Base-by-base conservation (phyloP, 495 filamentous ascomycete genomes). In the Poronia punctata region DNA sequence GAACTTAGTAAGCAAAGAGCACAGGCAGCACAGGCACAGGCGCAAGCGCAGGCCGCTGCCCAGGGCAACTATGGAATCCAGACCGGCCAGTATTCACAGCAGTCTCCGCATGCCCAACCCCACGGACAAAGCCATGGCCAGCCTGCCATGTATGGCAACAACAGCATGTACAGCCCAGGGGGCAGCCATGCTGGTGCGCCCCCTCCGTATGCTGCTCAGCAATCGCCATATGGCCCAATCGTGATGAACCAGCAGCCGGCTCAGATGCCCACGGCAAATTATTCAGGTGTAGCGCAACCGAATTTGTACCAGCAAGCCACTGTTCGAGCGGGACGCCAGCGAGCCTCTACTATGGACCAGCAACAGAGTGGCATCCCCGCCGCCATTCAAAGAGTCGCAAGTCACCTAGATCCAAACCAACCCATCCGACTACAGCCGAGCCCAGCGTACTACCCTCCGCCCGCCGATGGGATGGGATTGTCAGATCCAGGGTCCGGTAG, bases 381-480 rank as follows among this genome's bases (percentile, higher is more conserved):
- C 7, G 80, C 88, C 1, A 88, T 99, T 38, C 93, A 99, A 57
- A 71, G 93, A 42, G 92, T 97, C n/a, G 89, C 89, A 8, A 94
- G 87, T 56, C 92, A 96, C 60, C 79, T 99, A 35, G 90, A 99
- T 56, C 93, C 93, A 4, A 96, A 78, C 43, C 86, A 88, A 23
- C 93, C 93, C 0, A 97, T 99, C 54, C 74, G 93, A 30, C 61
- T 95, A 26, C 93, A 99, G 56, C 93, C 93, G 5, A 95, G 88
- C 43, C 93, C 93, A 2, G 93, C 93, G 6, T 99, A 99, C 61
- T 97, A 96, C 50, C 93, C 92, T 11, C 92, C 92, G 7, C 89
- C 89, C n/a, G 77, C 86, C 2, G 92, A 95, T 46, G 89, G 88
- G 6, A 75, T 83, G 29, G 75, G 50, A 3, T 61, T 66, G 5